Percentiles rank a stretch among this genome's conserved stretches.
Conservation (phyloP, 2,329 filamentous ascomycete genomes). For the Leptoxyphium fumago region DNA sequence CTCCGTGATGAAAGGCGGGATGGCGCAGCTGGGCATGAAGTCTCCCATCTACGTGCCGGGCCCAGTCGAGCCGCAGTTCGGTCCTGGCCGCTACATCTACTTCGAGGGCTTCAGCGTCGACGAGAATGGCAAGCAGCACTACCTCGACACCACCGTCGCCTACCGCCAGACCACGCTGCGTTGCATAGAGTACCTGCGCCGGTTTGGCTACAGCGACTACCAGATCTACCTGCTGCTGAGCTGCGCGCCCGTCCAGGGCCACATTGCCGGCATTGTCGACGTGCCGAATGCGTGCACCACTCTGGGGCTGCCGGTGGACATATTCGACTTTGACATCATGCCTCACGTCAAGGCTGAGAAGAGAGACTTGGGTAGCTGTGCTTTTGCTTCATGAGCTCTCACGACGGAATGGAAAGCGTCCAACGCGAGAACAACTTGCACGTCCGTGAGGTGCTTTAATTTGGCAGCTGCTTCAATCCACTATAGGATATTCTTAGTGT, state of each 20-base stretch:
- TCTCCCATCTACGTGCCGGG: slow-evolving; percentile 75
- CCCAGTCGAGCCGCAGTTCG: slow-evolving; percentile 77
- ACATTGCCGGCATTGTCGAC: slow-evolving; percentile 79
- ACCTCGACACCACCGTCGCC: slow-evolving; percentile 71
- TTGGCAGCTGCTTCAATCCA: no score
- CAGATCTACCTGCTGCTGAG: slow-evolving; percentile 77
- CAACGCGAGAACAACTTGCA: no score
- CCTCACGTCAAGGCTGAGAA: slow-evolving; percentile 47
- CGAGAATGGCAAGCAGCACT: slow-evolving; percentile 77
- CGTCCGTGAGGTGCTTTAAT: no score
- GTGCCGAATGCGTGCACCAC: slow-evolving; percentile 79
- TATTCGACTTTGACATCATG: slow-evolving; percentile 85
- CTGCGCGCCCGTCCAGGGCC: slow-evolving; percentile 75
- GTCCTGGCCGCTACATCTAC: slow-evolving; percentile 65
- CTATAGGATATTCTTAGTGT: no score
- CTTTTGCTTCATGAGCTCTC: slow-evolving; percentile 30
- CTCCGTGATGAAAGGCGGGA: slow-evolving; percentile 68
- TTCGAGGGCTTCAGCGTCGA: slow-evolving; percentile 89
- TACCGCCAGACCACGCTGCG: slow-evolving; percentile 70
- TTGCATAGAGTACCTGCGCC: slow-evolving; percentile 60
- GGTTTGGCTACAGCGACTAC: slow-evolving; percentile 57
- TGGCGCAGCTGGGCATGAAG: slow-evolving; percentile 60
- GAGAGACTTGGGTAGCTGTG: slow-evolving; percentile 57
- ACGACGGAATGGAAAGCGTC: no score
- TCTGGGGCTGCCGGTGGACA: slow-evolving; percentile 76